Evolutionary conservation across 495 filamentous ascomycete species (phyloP), one percentile per base, ranked within the genome.

Genomic region (Aspergillus baeticus): DNA sequence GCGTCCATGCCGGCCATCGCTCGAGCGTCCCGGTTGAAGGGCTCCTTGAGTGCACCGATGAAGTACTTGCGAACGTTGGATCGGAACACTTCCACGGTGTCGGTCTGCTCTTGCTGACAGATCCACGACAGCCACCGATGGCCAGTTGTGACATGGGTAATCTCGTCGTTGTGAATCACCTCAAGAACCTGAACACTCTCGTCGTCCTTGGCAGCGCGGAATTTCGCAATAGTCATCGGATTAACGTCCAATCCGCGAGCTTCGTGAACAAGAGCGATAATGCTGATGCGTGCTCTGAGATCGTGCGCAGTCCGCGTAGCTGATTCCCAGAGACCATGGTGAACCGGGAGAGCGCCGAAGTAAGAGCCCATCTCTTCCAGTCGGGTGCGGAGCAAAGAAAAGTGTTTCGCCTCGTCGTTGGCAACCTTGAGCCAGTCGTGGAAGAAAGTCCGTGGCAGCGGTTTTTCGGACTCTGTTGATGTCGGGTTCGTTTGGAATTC

Each of bases 401-500:
- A 81, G 49, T 81, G 78, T 35, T 81, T 81, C 5, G 78, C 77
- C 55, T 81, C 78, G 36, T 81, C 78, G 31, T 68, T 78, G 4
- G 78, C 78, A 1, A 81, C 78, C 54, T 81, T 81, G 18, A 81
- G 58, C 78, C 78, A 81, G 56, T 81, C 78, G 47, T 79, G 74
- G 59, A 77, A 81, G 55, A 77, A 81, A 5, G 78, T 70, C 1
- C 78, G 74, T 0, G 78, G 78, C 26, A 81, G 51, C 18, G 68
- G 58, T 14, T 65, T 66, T 2, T 66, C 45, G 59, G 20, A 14
- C 43, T 22, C 65, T 5, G 71, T 17, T 21, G 49, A 14, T 15
- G 15, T 26, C 6, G 56, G 43, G 14, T 42, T 50, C 7, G 63
- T 77, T 14, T 71, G 75, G 53, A 81, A 81, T 10, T 74, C 67